A percentile compares a stretch with the other conserved stretches of the same genome.
Conservation (phyloP, 345 rosid genomes). For the Sonneratia alba region DNA sequence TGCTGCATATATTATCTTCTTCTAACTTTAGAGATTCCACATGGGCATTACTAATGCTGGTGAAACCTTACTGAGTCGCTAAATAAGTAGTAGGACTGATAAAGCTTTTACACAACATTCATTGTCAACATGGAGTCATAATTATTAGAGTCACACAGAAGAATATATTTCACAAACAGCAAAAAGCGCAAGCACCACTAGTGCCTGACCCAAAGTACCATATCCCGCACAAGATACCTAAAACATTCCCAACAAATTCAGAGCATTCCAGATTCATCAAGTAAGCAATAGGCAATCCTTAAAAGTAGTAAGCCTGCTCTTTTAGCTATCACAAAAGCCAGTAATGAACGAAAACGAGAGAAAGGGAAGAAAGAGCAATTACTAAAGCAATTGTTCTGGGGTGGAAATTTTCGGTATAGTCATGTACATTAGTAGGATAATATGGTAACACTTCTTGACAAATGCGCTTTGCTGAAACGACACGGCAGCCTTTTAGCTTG, state of each 20-base stretch:
- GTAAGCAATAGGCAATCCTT: not conserved
- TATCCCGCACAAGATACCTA: not conserved
- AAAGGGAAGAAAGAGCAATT: not conserved
- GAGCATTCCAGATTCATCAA: not conserved
- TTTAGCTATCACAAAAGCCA: not conserved
- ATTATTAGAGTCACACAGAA: not conserved
- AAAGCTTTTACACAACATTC: not conserved
- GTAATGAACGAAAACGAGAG: not conserved
- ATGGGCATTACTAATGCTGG: not conserved
- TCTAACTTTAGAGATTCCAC: not conserved
- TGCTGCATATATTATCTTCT: not conserved
- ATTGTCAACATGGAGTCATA: too few species aligned
- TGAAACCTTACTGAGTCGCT: not conserved
- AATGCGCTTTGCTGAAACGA: not conserved
- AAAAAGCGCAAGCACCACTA: not conserved
- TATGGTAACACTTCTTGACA: not conserved
- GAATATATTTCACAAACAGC: not conserved
- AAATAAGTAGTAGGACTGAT: not conserved
- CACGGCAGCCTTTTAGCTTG: not conserved
- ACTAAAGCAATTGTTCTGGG: not conserved
- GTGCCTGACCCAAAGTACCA: not conserved
- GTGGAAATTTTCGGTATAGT: not conserved
- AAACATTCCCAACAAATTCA: not conserved
- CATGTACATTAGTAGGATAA: not conserved
- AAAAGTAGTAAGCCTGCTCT: not conserved